Evolutionary conservation across 2,329 filamentous ascomycete species (phyloP).

Genomic region (Colletotrichum simmondsii): DNA sequence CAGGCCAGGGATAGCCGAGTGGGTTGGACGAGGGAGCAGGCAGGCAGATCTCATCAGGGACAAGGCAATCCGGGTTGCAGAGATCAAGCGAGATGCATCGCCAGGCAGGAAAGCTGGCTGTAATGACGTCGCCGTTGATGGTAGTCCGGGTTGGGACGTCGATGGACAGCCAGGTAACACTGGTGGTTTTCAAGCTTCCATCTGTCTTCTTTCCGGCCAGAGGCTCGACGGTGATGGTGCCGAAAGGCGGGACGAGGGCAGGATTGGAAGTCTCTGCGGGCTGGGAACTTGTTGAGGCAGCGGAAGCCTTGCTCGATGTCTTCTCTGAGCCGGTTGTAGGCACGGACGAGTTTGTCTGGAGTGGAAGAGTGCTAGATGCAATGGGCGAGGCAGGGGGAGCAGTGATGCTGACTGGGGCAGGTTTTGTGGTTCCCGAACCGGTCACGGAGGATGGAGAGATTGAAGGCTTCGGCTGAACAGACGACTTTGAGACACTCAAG

Average conservation of each 20-base stretch:
- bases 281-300: neutral
- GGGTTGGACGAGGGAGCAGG: neutral
- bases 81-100: slow-evolving; percentile 20
- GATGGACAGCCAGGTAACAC: slow-evolving; percentile 29
- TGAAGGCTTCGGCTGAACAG: neutral
- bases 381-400: neutral
- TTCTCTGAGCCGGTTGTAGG: neutral
- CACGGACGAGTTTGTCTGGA: neutral
- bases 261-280: neutral
- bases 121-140: neutral
- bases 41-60: slow-evolving; percentile 11
- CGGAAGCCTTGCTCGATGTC: neutral
- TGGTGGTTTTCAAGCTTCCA: slow-evolving; percentile 16
- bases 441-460: neutral
- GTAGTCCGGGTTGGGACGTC: neutral
- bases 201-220: slow-evolving; percentile 9
- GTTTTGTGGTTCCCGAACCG: neutral
- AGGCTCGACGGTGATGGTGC: slow-evolving; percentile 13
- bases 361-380: slow-evolving; percentile 16
- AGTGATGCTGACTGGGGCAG: too few species aligned
- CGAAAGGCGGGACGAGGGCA: neutral
- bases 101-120: slow-evolving; percentile 10
- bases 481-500: neutral
- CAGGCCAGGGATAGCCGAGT: slow-evolving; percentile 10
- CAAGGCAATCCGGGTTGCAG: slow-evolving; percentile 12